Base-by-base conservation (phyloP, 257 asterid genomes). In the Plantago elongata region DNA sequence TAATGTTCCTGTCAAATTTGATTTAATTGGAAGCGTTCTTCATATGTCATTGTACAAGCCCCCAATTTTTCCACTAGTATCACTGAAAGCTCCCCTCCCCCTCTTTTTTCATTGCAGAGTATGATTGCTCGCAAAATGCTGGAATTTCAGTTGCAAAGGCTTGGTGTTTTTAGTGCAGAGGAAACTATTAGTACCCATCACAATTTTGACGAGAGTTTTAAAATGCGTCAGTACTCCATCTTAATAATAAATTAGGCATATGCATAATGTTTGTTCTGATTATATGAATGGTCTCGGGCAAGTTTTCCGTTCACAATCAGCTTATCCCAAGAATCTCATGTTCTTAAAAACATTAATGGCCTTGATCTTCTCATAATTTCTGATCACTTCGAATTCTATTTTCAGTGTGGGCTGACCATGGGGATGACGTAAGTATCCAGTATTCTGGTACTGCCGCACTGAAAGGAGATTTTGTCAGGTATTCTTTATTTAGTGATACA, bases 401-500 rank as follows among this genome's bases (percentile, higher is more conserved):
- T 75, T 65, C 87, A 93, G 99, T 87, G 78, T 93, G 99, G 97
- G 97, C 95, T 68, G 83, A 82, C 72, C 97, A 87, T 63, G 99
- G 99, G 42, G 97, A 93, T 75, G 99, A 85, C 61, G 69, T 93
- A 45, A 93, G 99, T 83, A 83, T 89, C 66, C 97, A 93, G 74
- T 93, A 93, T 66, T 72, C 94, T 72, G 96, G 99, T 45, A 93
- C 99, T 68, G 95, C 94, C 18, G 97, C 99, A 56, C 71, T 93
- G 54, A 93, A 93, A 75, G 99, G 99, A 70, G 99, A 93, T 69
- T 85, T 89, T 77, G 97, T 89, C 85, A 89, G 99, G 99, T 93
- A 71, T 55, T 54, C 9, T n/a, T 8, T 12, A 45, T 55, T 66
- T 66, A 34, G 40, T 34, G 40, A 34, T 34, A 49, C 70, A 69